phyloP scores from a whole-genome alignment of 2,329 filamentous ascomycete genomes.

The Sclerotinia glacialis region DNA sequence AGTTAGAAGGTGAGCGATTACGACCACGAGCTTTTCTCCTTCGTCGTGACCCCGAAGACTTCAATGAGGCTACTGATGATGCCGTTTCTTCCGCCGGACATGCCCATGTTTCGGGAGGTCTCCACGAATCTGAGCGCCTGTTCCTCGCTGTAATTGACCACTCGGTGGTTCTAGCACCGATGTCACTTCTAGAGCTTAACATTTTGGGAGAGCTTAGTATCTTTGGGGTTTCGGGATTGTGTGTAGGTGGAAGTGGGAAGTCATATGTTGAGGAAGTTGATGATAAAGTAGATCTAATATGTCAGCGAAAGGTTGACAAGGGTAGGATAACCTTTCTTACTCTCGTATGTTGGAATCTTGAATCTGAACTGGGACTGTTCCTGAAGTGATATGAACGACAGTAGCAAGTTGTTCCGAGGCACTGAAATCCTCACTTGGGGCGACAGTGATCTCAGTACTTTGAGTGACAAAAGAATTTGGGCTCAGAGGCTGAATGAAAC shows the following conservation, averaged over 20 bases:
- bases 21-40: constrained; percentile 13
- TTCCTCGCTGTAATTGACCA: constrained; percentile 22
- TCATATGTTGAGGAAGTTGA: constrained; percentile 28
- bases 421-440: constrained; percentile 39
- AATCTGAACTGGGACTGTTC: constrained; percentile 28
- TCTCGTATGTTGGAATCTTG: constrained; percentile 25
- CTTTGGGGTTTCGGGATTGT: constrained; percentile 6
- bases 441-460: constrained; percentile 43
- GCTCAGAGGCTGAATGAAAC: constrained; percentile 43
- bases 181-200: constrained; percentile 14
- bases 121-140: constrained; percentile 28
- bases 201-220: constrained; percentile 6
- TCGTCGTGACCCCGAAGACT: constrained; percentile 12
- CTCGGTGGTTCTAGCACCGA: constrained; percentile 21
- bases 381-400: constrained; percentile 41
- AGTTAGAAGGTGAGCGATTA: constrained; percentile 19
- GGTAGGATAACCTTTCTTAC: constrained; percentile 17
- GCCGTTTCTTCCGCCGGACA: constrained; percentile 18
- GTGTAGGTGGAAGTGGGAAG: constrained; percentile 29
- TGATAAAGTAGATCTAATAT: constrained; percentile 18
- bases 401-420: constrained; percentile 39
- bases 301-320: constrained; percentile 9
- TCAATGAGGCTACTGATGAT: constrained; percentile 17
- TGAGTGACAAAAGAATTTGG: constrained; percentile 46
- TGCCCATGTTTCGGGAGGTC: constrained; percentile 32